These are phyloP conservation scores for Calycina herbarum DNA, from an alignment of 2,329 filamentous ascomycete genomes.

Conservation along the genomic window DNA sequence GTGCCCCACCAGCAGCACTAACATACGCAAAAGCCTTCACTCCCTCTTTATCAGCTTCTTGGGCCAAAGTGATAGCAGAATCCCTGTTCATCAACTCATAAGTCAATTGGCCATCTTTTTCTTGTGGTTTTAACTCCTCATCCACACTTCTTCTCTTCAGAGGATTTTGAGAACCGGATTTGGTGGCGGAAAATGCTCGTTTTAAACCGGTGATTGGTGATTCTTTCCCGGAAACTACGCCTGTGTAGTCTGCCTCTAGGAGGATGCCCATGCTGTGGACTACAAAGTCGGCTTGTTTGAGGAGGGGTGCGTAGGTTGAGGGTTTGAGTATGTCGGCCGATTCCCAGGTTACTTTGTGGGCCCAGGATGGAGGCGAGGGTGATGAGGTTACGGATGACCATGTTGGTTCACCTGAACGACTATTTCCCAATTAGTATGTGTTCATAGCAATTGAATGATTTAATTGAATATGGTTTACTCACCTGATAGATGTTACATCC, in stretches of 20 bases:
- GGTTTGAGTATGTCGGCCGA: constrained; percentile 85
- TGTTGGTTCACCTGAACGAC: constrained; percentile 84
- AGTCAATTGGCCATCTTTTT: constrained; percentile 75
- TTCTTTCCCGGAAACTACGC: constrained; percentile 79
- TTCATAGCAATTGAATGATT: background rate
- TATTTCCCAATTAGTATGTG: constrained; percentile 40
- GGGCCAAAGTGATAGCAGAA: constrained; percentile 77
- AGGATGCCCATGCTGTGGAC: constrained; percentile 96
- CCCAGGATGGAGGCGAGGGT: constrained; percentile 72
- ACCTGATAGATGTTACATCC: constrained; percentile 93
- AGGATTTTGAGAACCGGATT: constrained; percentile 67
- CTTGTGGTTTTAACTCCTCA: constrained; percentile 62
- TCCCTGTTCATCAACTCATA: constrained; percentile 99
- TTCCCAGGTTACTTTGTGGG: constrained; percentile 80
- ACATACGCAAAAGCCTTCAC: constrained; percentile 80
- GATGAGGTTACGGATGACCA: constrained; percentile 78
- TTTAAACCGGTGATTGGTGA: constrained; percentile 76
- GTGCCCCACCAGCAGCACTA: constrained; percentile 82
- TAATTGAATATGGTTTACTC: constrained; percentile 30
- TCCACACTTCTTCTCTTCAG: constrained; percentile 57
- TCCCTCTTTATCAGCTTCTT: constrained; percentile 66
- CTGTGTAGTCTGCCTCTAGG: constrained; percentile 97
- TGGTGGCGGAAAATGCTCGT: constrained; percentile 72
- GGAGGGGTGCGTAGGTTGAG: constrained; percentile 71
- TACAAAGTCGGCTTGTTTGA: constrained; percentile 78